A percentile compares a stretch with the other conserved stretches of the same genome.
Evolutionary conservation across 352 stramenopile genomes (phyloP).

Genomic region (Phytophthora macrochlamydospora): DNA sequence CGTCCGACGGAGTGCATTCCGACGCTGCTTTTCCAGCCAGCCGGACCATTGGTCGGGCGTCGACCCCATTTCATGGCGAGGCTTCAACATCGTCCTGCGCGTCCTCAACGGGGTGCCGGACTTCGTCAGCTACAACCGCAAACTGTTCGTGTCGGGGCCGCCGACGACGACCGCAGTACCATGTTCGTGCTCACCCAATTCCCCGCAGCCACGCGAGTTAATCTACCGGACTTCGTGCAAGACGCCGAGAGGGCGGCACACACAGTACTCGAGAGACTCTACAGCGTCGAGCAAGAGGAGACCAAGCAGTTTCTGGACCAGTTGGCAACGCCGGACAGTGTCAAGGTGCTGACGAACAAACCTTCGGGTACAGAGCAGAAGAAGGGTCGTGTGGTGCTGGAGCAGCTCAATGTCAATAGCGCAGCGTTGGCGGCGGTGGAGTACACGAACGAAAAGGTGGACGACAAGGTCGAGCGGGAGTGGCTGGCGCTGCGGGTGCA

Average conservation of each 20-base stretch:
- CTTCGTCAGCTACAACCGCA: conserved; percentile 21
- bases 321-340: conserved; percentile 30
- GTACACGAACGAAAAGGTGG: conserved; percentile 32
- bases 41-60: conserved; percentile 13
- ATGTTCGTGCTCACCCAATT: conserved; percentile 66
- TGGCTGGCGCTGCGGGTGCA: conserved; percentile 53
- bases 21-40: conserved; percentile 1
- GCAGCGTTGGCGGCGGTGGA: conserved; percentile 48
- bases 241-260: conserved; percentile 42
- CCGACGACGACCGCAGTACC: conserved; percentile 42
- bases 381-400: conserved; percentile 24
- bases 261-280: conserved; percentile 54
- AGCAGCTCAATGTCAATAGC: conserved; percentile 51
- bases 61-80: conserved; percentile 22
- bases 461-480: conserved; percentile 36
- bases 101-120: conserved; percentile 25
- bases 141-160: conserved; percentile 38
- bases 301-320: conserved; percentile 30
- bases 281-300: conserved; percentile 26
- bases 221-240: conserved; percentile 50
- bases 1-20: neutral
- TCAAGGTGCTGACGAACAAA: conserved; percentile 36
- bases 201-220: conserved; percentile 29
- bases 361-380: conserved; percentile 16
- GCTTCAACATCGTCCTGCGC: conserved; percentile 20